Conservation (phyloP, 2,329 filamentous ascomycete species). For the Xylaria sp. region DNA sequence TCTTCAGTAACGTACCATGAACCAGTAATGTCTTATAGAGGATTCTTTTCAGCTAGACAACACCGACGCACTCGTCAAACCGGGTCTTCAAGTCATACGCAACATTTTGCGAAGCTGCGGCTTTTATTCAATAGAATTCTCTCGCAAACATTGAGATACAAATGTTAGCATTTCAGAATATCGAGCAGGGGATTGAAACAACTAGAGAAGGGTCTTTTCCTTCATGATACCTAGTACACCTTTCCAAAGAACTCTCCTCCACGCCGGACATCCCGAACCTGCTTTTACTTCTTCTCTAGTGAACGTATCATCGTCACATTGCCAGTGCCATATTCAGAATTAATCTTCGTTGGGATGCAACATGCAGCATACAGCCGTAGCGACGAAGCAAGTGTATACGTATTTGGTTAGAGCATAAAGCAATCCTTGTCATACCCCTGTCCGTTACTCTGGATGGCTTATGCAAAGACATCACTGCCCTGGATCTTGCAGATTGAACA, state of each 20-base stretch:
- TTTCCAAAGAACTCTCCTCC: not conserved
- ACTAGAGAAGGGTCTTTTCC: not conserved
- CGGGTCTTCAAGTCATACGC: not conserved
- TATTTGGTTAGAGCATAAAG: not conserved
- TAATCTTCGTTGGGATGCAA: not conserved
- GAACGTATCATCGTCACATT: not conserved
- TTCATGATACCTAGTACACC: not conserved
- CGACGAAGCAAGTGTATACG: not conserved
- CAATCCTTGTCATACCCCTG: conserved; percentile 18
- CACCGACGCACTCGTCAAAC: not conserved
- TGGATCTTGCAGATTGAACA: not conserved
- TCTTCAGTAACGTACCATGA: not conserved
- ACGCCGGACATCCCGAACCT: conserved; percentile 1
- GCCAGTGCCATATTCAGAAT: not conserved
- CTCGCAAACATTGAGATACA: not conserved
- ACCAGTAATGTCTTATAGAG: not conserved
- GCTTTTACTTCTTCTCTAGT: not conserved
- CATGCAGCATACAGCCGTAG: not conserved
- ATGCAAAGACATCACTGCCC: conserved; percentile 13
- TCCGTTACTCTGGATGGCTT: not conserved
- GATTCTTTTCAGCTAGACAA: not conserved
- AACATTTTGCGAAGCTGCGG: not conserved
- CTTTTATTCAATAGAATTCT: not conserved
- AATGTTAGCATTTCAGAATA: not conserved
- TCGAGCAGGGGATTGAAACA: not conserved